Conservation (phyloP, 2,329 filamentous ascomycete species). For the Calonectria naviculata region DNA sequence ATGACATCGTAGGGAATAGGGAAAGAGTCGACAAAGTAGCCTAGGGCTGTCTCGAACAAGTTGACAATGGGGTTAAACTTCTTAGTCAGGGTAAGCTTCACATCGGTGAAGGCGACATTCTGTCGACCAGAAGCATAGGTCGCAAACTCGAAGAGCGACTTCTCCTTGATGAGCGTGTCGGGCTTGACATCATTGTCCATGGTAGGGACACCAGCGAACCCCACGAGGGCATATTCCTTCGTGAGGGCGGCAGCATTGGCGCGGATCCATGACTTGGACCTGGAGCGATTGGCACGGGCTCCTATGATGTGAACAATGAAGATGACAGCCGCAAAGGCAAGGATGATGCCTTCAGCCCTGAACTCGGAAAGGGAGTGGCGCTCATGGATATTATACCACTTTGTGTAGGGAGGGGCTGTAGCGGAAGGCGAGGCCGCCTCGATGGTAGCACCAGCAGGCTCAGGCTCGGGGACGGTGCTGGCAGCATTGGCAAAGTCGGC, state of each 20-base stretch:
- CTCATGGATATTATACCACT: slow-evolving; percentile 98
- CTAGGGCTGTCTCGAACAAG: slow-evolving; percentile 72
- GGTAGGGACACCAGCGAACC: slow-evolving; percentile 72
- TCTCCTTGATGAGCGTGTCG: slow-evolving; percentile 78
- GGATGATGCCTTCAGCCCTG: slow-evolving; percentile 84
- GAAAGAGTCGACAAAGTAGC: slow-evolving; percentile 85
- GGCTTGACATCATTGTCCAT: slow-evolving; percentile 55
- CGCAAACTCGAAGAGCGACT: slow-evolving; percentile 85
- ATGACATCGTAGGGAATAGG: slow-evolving; percentile 75
- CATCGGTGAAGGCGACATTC: slow-evolving; percentile 91
- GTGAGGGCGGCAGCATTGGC: slow-evolving; percentile 78
- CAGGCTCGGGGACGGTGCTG: slow-evolving; percentile 68
- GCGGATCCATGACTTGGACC: slow-evolving; percentile 83
- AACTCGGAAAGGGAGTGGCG: slow-evolving; percentile 87
- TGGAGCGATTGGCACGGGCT: slow-evolving; percentile 80
- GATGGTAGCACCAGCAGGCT: slow-evolving; percentile 59
- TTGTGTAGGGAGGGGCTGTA: slow-evolving; percentile 77
- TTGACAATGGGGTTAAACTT: slow-evolving; percentile 82
- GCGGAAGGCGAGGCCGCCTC: slow-evolving; percentile 58
- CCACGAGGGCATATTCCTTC: slow-evolving; percentile 88
- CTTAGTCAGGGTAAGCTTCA: slow-evolving; percentile 84
- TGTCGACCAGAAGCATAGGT: slow-evolving; percentile 91
- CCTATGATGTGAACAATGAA: slow-evolving; percentile 86
- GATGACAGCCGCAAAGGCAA: slow-evolving; percentile 79
- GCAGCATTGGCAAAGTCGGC: slow-evolving; percentile 90